Percentiles rank a stretch among this genome's conserved stretches.
phyloP scores from a whole-genome alignment of 2,329 filamentous ascomycete genomes.

The Juglanconis oblonga region DNA sequence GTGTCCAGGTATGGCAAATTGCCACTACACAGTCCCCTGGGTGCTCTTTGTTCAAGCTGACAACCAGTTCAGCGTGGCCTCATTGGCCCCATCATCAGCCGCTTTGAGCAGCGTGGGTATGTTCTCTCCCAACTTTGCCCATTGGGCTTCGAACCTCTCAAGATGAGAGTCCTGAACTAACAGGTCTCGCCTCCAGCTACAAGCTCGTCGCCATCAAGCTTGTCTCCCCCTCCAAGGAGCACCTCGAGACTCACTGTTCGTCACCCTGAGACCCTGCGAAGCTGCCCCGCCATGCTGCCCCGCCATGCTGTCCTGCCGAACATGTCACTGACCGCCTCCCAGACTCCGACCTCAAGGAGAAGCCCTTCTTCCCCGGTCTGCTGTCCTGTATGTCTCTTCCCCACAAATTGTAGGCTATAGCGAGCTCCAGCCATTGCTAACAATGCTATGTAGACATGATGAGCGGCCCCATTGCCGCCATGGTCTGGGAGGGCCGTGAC shows the following conservation, averaged over 20 bases:
- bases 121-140: conserved; percentile 28
- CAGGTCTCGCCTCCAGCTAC: conserved; percentile 59
- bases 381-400: conserved; percentile 69
- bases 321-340: conserved; percentile 27
- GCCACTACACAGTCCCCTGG: conserved; percentile 8
- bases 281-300: conserved; percentile 16
- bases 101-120: conserved; percentile 95
- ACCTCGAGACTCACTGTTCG: conserved; percentile 94
- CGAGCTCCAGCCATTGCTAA: conserved; percentile 13
- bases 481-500: conserved; percentile 99
- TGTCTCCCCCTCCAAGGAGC: conserved; percentile 79
- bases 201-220: conserved; percentile 99
- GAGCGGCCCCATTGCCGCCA: conserved; percentile 95
- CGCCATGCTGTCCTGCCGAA: background rate
- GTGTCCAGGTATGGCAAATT: conserved; percentile 76
- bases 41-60: conserved; percentile 19
- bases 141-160: background rate
- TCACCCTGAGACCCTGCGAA: conserved; percentile 20
- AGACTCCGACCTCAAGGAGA: conserved; percentile 84
- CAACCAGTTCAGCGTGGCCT: conserved; percentile 74
- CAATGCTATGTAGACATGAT: conserved; percentile 71
- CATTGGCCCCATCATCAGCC: conserved; percentile 93
- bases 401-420: background rate
- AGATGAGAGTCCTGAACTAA: conserved; percentile 4
- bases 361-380: conserved; percentile 96